Percentiles rank a stretch among this genome's conserved stretches.
Conservation (phyloP, 225 moss, liverwort and hornwort species). For the Marchantia paleacea region DNA sequence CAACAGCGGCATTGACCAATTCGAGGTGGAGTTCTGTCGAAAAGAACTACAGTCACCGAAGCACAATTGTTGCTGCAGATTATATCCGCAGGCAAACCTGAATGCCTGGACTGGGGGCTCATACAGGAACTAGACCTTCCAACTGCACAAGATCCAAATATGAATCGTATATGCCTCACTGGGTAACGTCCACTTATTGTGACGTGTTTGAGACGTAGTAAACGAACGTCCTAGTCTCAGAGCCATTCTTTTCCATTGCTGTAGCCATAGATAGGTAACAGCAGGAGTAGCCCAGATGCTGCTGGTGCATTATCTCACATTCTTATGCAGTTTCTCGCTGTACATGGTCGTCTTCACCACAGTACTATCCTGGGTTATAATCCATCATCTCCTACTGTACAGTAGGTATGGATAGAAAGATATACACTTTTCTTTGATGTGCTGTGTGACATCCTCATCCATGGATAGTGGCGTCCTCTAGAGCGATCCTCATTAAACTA, state of each 20-base stretch:
- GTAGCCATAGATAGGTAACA: neutral
- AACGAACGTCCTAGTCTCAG: neutral
- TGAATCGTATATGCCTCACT: neutral
- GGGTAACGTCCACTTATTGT: neutral
- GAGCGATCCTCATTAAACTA: neutral
- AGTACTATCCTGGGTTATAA: neutral
- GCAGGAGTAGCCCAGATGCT: neutral
- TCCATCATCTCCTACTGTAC: neutral
- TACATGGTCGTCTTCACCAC: neutral
- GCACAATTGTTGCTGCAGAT: neutral
- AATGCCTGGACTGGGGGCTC: neutral
- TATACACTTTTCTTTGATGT: too few relatives aligned
- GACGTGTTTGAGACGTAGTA: neutral
- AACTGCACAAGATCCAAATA: neutral
- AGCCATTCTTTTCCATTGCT: neutral
- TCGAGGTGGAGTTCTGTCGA: neutral
- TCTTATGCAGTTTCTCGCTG: neutral
- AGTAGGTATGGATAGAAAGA: too few relatives aligned
- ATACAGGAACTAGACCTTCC: neutral
- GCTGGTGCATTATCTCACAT: neutral
- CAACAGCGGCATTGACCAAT: neutral
- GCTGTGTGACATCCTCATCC: too few relatives aligned
- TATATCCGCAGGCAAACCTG: constrained; percentile 2
- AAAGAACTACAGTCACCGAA: neutral
- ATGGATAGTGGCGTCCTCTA: too few relatives aligned